Percentiles rank a stretch among this genome's conserved stretches.
Conservation (phyloP, 768 basidiomycete genomes). For the Clitopilus hobsonii region DNA sequence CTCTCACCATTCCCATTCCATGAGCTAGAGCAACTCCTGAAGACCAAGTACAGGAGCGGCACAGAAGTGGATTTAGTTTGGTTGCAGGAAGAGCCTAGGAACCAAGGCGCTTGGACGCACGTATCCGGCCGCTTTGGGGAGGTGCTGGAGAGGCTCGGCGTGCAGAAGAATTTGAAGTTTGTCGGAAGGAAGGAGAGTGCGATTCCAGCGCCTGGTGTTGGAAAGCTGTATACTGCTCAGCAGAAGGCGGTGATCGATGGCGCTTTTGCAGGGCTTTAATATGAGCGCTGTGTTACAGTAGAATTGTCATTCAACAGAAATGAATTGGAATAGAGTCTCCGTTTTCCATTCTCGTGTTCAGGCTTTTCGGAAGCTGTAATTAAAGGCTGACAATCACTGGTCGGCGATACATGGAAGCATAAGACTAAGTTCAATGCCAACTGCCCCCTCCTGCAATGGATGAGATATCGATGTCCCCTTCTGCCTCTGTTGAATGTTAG, state of each 20-base stretch:
- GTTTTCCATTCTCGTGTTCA: too few species aligned
- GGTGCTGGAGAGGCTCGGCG: constrained; percentile 40
- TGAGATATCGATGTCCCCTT: too few species aligned
- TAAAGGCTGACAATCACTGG: too few species aligned
- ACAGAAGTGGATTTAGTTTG: constrained; percentile 43
- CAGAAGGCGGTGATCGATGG: constrained; percentile 56
- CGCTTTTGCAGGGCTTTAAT: constrained; percentile 44
- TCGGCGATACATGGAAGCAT: too few species aligned
- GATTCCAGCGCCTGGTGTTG: constrained; percentile 74
- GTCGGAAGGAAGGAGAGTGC: constrained; percentile 68
- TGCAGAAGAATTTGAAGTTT: constrained; percentile 38
- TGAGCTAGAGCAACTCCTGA: constrained; percentile 40
- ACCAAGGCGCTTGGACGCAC: constrained; percentile 80
- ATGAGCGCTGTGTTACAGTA: neutral
- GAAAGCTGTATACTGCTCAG: constrained; percentile 61
- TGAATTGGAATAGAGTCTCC: too few species aligned
- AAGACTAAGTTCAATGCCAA: too few species aligned
- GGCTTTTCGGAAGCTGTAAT: too few species aligned
- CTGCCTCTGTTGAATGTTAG: too few species aligned
- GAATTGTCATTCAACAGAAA: neutral
- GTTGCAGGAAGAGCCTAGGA: constrained; percentile 86
- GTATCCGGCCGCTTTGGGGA: constrained; percentile 51
- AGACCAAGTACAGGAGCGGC: constrained; percentile 33
- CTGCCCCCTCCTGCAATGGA: too few species aligned
- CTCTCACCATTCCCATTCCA: constrained; percentile 84